Conservation (phyloP, 164 flowering plant genomes). For the Stephania japonica region DNA sequence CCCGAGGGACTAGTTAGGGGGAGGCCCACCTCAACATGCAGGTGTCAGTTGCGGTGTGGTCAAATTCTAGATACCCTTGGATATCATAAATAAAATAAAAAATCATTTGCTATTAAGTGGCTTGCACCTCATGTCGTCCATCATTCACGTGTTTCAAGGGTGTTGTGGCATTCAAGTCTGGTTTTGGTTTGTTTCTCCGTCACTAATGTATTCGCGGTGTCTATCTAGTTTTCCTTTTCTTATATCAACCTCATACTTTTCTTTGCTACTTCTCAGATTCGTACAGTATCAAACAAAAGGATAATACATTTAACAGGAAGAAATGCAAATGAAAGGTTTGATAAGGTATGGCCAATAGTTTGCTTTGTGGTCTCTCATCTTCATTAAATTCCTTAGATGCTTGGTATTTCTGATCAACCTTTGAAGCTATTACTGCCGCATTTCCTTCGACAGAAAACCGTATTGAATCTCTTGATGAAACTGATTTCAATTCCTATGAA, state of each 20-base stretch:
- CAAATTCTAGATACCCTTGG: too few relatives aligned
- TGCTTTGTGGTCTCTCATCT: neutral
- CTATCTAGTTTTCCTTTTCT: neutral
- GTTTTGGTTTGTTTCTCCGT: neutral
- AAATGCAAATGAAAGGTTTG: constrained; percentile 40
- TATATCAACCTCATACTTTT: neutral
- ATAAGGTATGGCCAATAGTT: constrained; percentile 27
- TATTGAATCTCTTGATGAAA: neutral
- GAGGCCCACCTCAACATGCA: too few relatives aligned
- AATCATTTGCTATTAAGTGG: too few relatives aligned
- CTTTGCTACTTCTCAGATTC: constrained; percentile 22
- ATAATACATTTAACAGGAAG: constrained; percentile 37
- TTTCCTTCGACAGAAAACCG: neutral
- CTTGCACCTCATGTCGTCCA: too few relatives aligned
- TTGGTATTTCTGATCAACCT: neutral
- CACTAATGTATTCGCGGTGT: neutral
- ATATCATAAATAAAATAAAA: too few relatives aligned
- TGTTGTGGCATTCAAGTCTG: too few relatives aligned
- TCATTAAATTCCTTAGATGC: neutral
- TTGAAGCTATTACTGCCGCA: neutral
- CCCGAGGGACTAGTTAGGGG: too few relatives aligned
- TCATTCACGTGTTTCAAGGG: too few relatives aligned
- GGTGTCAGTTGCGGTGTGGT: too few relatives aligned
- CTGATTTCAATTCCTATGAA: neutral
- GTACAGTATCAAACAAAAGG: constrained; percentile 35